Conservation (phyloP, 495 filamentous ascomycete species). For the Daldinia decipiens region DNA sequence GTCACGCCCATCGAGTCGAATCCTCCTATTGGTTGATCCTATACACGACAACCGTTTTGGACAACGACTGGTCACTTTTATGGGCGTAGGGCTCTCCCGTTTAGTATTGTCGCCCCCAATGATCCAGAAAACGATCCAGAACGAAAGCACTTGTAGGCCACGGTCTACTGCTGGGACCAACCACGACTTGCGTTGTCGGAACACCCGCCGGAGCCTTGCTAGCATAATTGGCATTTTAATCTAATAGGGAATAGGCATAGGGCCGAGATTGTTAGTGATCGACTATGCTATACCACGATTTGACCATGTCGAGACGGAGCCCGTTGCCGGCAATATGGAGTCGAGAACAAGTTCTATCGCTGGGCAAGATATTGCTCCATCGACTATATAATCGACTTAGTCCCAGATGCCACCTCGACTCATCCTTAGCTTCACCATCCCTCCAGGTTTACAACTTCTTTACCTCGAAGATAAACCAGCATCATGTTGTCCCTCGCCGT, state of each 20-base stretch:
- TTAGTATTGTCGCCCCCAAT: conserved; percentile 28
- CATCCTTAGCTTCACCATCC: conserved; percentile 32
- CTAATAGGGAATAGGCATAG: conserved; percentile 41
- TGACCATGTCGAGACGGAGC: conserved; percentile 37
- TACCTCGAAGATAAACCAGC: conserved; percentile 38
- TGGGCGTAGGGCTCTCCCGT: conserved; percentile 10
- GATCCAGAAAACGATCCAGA: no score
- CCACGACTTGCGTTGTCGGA: conserved; percentile 26
- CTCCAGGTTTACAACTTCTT: conserved; percentile 28
- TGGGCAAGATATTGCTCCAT: conserved; percentile 17
- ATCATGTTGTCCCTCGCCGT: conserved; percentile 49
- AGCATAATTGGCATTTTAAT: conserved; percentile 40
- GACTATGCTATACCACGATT: conserved; percentile 34
- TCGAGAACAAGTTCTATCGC: conserved; percentile 23
- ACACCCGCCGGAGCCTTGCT: conserved; percentile 42
- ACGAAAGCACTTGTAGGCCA: no score
- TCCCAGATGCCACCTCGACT: conserved; percentile 28
- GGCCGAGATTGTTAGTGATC: conserved; percentile 43
- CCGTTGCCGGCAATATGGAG: conserved; percentile 43
- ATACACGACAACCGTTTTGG: conserved; percentile 28
- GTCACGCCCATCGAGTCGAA: conserved; percentile 7
- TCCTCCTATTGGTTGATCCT: conserved; percentile 26
- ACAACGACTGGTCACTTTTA: conserved; percentile 27
- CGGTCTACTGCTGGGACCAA: conserved; percentile 23
- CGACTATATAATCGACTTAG: conserved; percentile 37